Base-by-base conservation (phyloP, 2,329 filamentous ascomycete species). In the Neocatenulostroma microsporum region DNA sequence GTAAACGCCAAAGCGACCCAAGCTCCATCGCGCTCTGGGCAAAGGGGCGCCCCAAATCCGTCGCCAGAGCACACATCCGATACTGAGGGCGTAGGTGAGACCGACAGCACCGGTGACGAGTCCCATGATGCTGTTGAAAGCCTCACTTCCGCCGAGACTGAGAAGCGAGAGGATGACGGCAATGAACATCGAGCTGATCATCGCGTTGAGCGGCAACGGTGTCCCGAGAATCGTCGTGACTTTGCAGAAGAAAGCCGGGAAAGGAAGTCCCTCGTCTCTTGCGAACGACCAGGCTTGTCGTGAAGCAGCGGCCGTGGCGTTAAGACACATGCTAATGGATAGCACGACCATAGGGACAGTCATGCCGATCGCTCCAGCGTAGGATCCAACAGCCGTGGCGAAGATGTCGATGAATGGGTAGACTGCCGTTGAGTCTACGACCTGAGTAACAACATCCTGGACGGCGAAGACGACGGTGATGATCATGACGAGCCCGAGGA, bases 401-500 rank as follows among this genome's bases (percentile, higher is more conserved):
- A 62, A 61, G 40, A 62, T 50, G 19, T 50, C 40, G 12, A 60
- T 49, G 42, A 51, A 61, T 26, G 31, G 62, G 50, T 35, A 63
- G 40, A 48, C 37, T 4, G 51, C 49, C 21, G 25, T 37, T 2
- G 37, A 36, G 9, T 14, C 13, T 4, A 29, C 34, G 10, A 42
- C 17, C n/a, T 35, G 30, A 6, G 38, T 31, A 13, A 61, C 48
- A 3, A 67, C 32, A 27, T 63, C 52, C 3, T 54, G 58, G 34
- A 64, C 60, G 34, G 54, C 59, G 45, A 62, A 66, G 3, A 64
- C 48, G 12, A 62, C 51, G 3, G 62, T 61, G 28, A 66, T 49
- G 5, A 62, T 41, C 42, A 61, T 62, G 21, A 61, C 35, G 34
- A 70, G 64, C 1, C 66, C 68, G 10, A 68, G 45, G 5, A 48